Base-by-base conservation (phyloP, 441 rosid genomes). In the Dalechampia spathulata region DNA sequence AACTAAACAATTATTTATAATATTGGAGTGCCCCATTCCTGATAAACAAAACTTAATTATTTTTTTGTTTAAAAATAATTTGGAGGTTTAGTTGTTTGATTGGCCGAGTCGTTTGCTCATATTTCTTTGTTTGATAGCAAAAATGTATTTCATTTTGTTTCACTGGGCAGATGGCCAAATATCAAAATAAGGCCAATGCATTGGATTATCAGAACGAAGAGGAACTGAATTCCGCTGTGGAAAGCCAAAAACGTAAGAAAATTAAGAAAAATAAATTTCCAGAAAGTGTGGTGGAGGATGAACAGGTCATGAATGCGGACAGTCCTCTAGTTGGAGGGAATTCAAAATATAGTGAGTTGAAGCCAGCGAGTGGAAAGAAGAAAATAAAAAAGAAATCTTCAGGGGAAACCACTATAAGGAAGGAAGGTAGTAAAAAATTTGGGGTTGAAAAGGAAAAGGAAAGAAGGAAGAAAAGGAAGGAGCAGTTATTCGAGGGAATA, bases 91-190 rank as follows among this genome's bases (percentile, higher is more conserved):
- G 17, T n/a, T 49, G 22, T 49, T 49, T 49, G 22, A 15, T 28
- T 30, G 11, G 38, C 34, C 16, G 5, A 39, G 17, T 12, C n/a
- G 1, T 39, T 7, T 39, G 43, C 37, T 13, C 21, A 49, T 23
- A 1, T 54, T 25, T 40, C 23, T 23, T 23, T 9, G 15, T 39
- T 46, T 22, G 32, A 7, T 38, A 1, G 0, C 28, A 22, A 3
- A 19, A 28, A 11, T 40, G 20, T 41, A 20, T 26, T 30, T 44
- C 13, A 19, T 28, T 44, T 19, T 43, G 7, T 44, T 51, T 20
- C 32, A 20, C 16, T 13, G 30, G 27, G 27, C 42, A 56, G 51
- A 56, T 56, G 60, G 39, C 50, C 9, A 3, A 56, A 23, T 50
- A 43, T 19, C 50, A 16, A 19, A 17, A 19, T 56, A 30, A 56